Evolutionary conservation across 805 yeast species (phyloP).

Genomic region (Pichia californica): DNA sequence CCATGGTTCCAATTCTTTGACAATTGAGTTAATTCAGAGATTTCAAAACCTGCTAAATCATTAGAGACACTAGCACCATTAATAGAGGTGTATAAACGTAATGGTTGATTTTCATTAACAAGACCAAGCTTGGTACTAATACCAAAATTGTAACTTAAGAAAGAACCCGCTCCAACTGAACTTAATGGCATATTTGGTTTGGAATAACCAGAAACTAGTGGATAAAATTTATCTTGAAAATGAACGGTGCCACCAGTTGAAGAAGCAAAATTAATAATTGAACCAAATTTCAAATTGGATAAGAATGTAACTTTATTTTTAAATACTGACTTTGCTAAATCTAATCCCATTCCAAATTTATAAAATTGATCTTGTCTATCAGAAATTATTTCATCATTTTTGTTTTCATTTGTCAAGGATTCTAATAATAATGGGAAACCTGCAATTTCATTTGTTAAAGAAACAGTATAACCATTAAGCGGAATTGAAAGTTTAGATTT

Average conservation of each 20-base stretch:
- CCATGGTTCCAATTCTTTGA: conserved; percentile 9
- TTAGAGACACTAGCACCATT: conserved; percentile 9
- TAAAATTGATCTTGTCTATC: conserved; percentile 26
- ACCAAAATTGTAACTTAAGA: conserved; percentile 10
- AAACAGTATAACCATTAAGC: conserved; percentile 36
- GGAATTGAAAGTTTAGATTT: conserved; percentile 36
- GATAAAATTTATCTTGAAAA: conserved; percentile 70
- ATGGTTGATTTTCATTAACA: conserved; percentile 7
- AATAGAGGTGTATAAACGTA: conserved; percentile 11
- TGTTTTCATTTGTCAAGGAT: conserved; percentile 2
- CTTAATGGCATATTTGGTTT: conserved; percentile 16
- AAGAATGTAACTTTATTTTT: conserved; percentile 44
- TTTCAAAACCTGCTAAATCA: conserved; percentile 4
- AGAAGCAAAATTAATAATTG: conserved; percentile 36
- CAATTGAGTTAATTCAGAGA: not conserved
- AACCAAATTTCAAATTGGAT: conserved; percentile 48
- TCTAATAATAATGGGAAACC: conserved; percentile 14
- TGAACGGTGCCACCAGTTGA: conserved; percentile 36
- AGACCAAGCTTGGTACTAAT: conserved; percentile 9
- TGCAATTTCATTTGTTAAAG: conserved; percentile 42
- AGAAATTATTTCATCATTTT: not conserved
- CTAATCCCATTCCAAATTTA: conserved; percentile 30
- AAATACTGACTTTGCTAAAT: conserved; percentile 36
- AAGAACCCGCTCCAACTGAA: conserved; percentile 13
- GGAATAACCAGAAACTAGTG: conserved; percentile 34